Evolutionary conservation across 108 stramenopile genomes (phyloP).

Genomic region (Bacterosira constricta): DNA sequence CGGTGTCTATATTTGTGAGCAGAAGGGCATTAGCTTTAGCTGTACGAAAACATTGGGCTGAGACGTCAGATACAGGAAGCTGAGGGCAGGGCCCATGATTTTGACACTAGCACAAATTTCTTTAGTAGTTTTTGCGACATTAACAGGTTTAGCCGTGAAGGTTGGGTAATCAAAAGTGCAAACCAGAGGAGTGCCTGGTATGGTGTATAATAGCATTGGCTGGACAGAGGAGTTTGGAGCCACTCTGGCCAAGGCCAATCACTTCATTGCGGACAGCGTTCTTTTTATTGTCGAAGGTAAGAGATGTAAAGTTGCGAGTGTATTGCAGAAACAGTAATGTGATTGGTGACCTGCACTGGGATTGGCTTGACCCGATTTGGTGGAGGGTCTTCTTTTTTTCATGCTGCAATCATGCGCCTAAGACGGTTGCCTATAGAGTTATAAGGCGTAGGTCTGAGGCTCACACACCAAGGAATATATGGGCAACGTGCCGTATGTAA

Average conservation of each 20-base stretch:
- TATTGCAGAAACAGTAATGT: neutral
- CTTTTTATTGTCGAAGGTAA: too few relatives aligned
- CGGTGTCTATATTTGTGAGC: too few relatives aligned
- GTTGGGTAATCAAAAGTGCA: neutral
- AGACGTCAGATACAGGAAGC: too few relatives aligned
- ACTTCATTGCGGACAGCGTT: slow-evolving; percentile 44
- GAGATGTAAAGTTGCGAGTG: slow-evolving; percentile 3
- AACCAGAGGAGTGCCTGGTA: slow-evolving; percentile 6
- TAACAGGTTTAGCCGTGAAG: too few relatives aligned
- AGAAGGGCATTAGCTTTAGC: too few relatives aligned
- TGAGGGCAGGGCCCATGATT: slow-evolving; percentile 1
- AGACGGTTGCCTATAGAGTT: too few relatives aligned
- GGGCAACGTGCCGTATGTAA: too few relatives aligned
- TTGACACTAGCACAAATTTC: too few relatives aligned
- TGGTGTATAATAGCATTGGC: slow-evolving; percentile 21
- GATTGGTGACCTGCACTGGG: slow-evolving; percentile 27
- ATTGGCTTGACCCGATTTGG: slow-evolving; percentile 29
- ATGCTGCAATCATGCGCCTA: too few relatives aligned
- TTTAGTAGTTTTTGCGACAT: neutral
- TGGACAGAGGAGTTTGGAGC: slow-evolving; percentile 43
- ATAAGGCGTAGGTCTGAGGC: too few relatives aligned
- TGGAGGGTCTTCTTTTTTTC: slow-evolving; percentile 24
- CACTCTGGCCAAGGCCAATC: slow-evolving; percentile 31
- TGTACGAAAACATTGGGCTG: too few relatives aligned
- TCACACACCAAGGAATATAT: too few relatives aligned